A percentile compares a stretch with the other conserved stretches of the same genome.
These are phyloP conservation scores for Candida sp. DNA, from an alignment of 1,139 yeast species.

Conservation along the genomic window DNA sequence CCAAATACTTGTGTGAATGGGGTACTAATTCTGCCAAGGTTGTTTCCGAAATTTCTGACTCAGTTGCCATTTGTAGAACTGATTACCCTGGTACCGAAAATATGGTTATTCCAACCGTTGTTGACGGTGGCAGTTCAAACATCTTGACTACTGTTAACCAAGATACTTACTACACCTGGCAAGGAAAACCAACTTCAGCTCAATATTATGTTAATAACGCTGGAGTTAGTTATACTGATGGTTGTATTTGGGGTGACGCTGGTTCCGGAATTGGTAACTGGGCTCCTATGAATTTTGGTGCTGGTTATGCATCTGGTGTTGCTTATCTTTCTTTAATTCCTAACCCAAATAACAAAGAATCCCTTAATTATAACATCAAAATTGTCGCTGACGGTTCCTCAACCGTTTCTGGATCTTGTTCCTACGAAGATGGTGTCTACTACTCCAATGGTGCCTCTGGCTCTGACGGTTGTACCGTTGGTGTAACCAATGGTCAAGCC, in stretches of 20 bases:
- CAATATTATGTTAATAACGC: constrained; percentile 83
- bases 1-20: constrained; percentile 74
- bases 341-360: constrained; percentile 66
- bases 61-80: constrained; percentile 79
- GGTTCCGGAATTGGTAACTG: constrained; percentile 76
- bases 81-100: constrained; percentile 90
- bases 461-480: constrained; percentile 86
- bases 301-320: constrained; percentile 61
- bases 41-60: constrained; percentile 49
- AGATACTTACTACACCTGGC: constrained; percentile 61
- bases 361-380: constrained; percentile 67
- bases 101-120: constrained; percentile 79
- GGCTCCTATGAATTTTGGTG: constrained; percentile 81
- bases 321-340: constrained; percentile 77
- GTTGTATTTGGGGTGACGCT: constrained; percentile 71
- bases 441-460: constrained; percentile 88
- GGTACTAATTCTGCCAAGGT: constrained; percentile 63
- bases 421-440: constrained; percentile 76
- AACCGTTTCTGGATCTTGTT: constrained; percentile 57
- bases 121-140: constrained; percentile 52
- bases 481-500: constrained; percentile 82
- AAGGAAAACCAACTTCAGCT: constrained; percentile 64
- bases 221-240: constrained; percentile 69
- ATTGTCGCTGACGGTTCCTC: constrained; percentile 60
- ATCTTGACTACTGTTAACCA: constrained; percentile 68